These are phyloP conservation scores for Pelargonium nanum DNA, from an alignment of 345 rosid species.

Conservation along the genomic window DNA sequence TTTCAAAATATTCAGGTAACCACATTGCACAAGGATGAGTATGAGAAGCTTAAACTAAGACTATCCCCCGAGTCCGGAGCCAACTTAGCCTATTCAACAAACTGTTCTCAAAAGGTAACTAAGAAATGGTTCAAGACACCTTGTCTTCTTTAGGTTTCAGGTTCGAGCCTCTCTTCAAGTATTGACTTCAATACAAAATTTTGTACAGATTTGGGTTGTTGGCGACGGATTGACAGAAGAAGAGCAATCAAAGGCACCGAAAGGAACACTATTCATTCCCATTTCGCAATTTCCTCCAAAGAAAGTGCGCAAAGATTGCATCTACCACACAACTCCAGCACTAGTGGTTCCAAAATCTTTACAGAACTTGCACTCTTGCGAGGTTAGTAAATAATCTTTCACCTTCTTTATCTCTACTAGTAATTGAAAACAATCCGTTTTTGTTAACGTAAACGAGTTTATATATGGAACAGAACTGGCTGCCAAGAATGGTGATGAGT, in stretches of 20 bases:
- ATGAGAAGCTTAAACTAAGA: constrained; percentile 24
- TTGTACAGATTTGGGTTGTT: constrained; percentile 46
- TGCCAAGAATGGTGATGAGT: constrained; percentile 47
- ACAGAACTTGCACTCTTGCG: constrained; percentile 47
- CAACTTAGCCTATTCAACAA: constrained; percentile 18
- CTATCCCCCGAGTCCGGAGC: constrained; percentile 13
- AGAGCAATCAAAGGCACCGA: constrained; percentile 38
- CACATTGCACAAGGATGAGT: constrained; percentile 15
- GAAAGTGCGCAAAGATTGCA: constrained; percentile 37
- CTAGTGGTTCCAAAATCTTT: constrained; percentile 39
- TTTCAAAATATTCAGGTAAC: constrained; percentile 19
- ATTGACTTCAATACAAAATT: neutral
- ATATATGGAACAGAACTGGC: constrained; percentile 37
- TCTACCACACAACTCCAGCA: constrained; percentile 51
- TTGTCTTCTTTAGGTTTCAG: neutral
- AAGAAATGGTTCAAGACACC: neutral
- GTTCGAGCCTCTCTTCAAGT: neutral
- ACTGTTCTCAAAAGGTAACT: constrained; percentile 14
- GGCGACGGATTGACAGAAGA: constrained; percentile 42
- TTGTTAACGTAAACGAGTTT: neutral
- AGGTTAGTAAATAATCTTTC: constrained; percentile 25
- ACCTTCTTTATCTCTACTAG: neutral
- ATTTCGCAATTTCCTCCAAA: constrained; percentile 43
- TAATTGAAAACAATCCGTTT: neutral
- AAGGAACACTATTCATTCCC: constrained; percentile 45